A percentile compares a stretch with the other conserved stretches of the same genome.
phyloP scores from a whole-genome alignment of 495 filamentous ascomycete genomes.

The Aspergillus ellipticus region DNA sequence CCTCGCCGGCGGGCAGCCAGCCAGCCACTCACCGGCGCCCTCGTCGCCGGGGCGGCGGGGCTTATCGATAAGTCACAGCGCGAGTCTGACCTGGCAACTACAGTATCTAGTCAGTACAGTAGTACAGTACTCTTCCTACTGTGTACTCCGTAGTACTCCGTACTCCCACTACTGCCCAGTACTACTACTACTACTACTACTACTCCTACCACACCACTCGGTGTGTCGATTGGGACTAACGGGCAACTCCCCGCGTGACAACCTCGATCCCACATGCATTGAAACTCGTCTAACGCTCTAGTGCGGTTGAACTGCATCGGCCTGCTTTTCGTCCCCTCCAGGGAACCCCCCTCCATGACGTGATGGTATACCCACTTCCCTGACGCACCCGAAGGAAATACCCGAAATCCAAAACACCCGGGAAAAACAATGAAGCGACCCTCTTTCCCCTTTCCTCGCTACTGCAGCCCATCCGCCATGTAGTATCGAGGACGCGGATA shows the following conservation, averaged over 20 bases:
- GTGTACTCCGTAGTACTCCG: no score
- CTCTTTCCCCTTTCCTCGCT: background rate
- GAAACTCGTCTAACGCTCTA: background rate
- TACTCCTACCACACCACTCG: no score
- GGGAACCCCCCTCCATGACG: constrained; percentile 10
- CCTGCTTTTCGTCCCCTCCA: background rate
- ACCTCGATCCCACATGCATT: background rate
- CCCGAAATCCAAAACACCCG: constrained; percentile 1
- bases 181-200: no score
- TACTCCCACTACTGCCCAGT: no score
- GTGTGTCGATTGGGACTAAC: background rate
- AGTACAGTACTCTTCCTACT: no score
- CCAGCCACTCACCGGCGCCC: background rate
- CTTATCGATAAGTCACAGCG: constrained; percentile 26
- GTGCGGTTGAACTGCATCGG: background rate
- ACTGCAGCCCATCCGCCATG: constrained; percentile 7
- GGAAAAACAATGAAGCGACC: background rate
- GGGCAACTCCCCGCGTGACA: constrained; percentile 1
- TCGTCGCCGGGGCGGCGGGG: constrained; percentile 10
- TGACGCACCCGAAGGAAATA: constrained; percentile 8
- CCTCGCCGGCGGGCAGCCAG: constrained; percentile 4
- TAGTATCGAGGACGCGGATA: constrained; percentile 18
- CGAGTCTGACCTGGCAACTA: no score
- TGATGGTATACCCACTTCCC: constrained; percentile 10
- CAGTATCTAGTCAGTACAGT: no score